A percentile compares a stretch with the other conserved stretches of the same genome.
These are phyloP conservation scores for Cryptomeria japonica DNA, from an alignment of 75 land plant species.

Conservation along the genomic window DNA sequence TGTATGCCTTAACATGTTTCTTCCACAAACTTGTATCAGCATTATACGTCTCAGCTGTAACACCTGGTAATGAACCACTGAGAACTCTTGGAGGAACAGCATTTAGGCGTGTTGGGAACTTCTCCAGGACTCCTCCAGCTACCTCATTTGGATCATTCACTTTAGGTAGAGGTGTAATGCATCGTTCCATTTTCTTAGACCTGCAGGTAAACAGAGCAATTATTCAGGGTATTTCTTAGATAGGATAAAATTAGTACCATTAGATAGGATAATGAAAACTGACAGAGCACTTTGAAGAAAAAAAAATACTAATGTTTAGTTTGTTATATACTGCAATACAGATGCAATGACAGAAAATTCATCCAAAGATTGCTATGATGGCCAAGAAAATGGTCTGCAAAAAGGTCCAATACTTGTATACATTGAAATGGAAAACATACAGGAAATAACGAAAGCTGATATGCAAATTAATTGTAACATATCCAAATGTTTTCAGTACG, in stretches of 20 bases:
- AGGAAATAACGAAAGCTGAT: background rate
- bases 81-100: constrained; percentile 83
- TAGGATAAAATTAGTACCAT: background rate
- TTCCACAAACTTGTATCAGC: constrained; percentile 74
- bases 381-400: background rate
- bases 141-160: constrained; percentile 45
- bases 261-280: background rate
- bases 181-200: constrained; percentile 86
- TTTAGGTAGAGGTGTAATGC: constrained; percentile 72
- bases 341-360: background rate
- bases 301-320: background rate
- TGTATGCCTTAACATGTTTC: constrained; percentile 76
- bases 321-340: background rate
- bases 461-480: background rate
- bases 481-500: background rate
- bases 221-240: background rate
- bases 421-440: background rate
- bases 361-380: background rate
- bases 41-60: constrained; percentile 51
- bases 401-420: background rate
- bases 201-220: constrained; percentile 25
- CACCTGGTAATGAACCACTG: constrained; percentile 69
- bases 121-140: constrained; percentile 63
- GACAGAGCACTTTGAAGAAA: background rate
- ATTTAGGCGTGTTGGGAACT: constrained; percentile 71